Base-by-base conservation (phyloP, 2,329 filamentous ascomycete genomes). In the Capronia epimyces region DNA sequence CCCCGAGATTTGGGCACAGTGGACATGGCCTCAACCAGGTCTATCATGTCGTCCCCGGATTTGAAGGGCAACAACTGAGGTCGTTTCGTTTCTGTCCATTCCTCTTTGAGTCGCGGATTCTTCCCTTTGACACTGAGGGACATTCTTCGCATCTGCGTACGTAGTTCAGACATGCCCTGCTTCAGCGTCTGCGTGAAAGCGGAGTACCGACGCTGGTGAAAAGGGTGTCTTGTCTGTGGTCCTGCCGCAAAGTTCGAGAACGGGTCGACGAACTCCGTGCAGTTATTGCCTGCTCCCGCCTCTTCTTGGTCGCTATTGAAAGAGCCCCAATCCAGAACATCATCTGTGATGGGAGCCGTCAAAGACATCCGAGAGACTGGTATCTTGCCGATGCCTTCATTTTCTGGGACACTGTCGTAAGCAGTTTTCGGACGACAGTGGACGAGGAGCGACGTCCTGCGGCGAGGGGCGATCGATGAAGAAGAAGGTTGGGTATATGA, bases 361-460 rank as follows among this genome's bases (percentile, higher is more conserved):
- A 59, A 40, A 22, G 57, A 57, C 46, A 46, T 52, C 12, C 55
- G 45, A 16, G 56, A 53, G 29, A 31, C 50, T 40, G 49, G 57
- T 40, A 46, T 39, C 24, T 20, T 20, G 5, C 34, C 15, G 10
- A 39, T 24, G 20, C 34, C 36, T 13, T 52, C 39, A 25, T 45
- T 36, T 21, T 47, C 45, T 7, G 43, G 21, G 7, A 50, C 13
- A 36, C 21, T 22, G 20, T 53, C 47, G 43, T 46, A 52, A 3
- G 69, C 63, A 5, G 68, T 72, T 21, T 65, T 64, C 12, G 70
- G 68, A 40, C 69, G 67, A 45, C 63, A 49, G 52, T 63, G 65
- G 46, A 67, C 59, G 10, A 68, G 65, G 31, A 72, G 55, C 13
- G 71, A 72, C 24, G 69, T 63, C 55, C 67, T 66, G 51, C 68